Base-by-base conservation (phyloP, 2,329 filamentous ascomycete species). In the Phyllosticta paracitricarpa region DNA sequence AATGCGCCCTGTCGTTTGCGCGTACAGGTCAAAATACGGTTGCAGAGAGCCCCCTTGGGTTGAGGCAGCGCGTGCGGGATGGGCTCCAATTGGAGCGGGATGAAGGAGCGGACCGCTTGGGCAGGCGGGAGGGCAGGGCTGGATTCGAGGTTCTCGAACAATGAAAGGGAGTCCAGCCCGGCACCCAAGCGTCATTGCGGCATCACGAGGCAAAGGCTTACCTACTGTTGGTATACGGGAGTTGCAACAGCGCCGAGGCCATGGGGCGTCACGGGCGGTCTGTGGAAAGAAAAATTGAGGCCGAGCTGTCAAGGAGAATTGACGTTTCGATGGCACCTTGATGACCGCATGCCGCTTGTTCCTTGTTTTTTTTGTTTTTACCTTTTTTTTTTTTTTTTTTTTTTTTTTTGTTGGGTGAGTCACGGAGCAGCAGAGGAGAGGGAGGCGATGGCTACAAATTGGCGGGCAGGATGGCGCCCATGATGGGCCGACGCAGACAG, bases 131-230 rank as follows among this genome's bases (percentile, higher is more conserved):
- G n/a, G 51, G n/a, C 26, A 48, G 48, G 48, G 33, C 35, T 35
- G 33, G 33, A 35, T 3, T 35, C 14, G 33, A 40, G 14, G 10
- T 17, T 30, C 28, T 6, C 6, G 4, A 30, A 7, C 6, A 8
- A 28, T 28, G 4, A 5, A 8, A 33, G 10, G 10, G 30, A 33
- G 30, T 33, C 30, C 10, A 6, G 17, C 7, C 51, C 51, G 7
- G 51, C 51, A 52, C 3, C 51, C 51, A 7, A 22, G 51, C 54
- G 54, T 61, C 59, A 30, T 57, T 25, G 33, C 40, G 51, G 30
- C 19, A 61, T 61, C 59, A 61, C 52, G 59, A 61, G 56, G 40
- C 35, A 12, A 17, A 40, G 19, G 19, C 19, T n/a, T n/a, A n/a
- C n/a, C n/a, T n/a, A n/a, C n/a, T 22, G 19, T 22, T 22, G 19